Base-by-base conservation (phyloP, 257 asterid species). In the Henckelia pumila region DNA sequence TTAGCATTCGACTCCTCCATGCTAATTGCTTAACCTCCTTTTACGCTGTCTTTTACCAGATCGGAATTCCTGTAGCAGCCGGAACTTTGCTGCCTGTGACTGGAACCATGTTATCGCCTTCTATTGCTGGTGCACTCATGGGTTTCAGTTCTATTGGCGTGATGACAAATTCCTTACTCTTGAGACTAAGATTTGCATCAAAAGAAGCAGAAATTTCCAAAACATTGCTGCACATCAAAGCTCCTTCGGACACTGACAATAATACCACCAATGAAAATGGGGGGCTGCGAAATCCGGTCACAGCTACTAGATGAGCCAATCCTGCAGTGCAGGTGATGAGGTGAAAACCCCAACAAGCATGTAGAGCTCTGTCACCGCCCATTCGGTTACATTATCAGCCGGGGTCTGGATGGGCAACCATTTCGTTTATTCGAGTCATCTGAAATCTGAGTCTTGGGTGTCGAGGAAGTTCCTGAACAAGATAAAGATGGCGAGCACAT, bases 41-140 rank as follows among this genome's bases (percentile, higher is more conserved):
- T 19, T 63, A 22, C 64, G 64, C 23, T 35, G 32, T 32, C 16
- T 7, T 60, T 68, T 75, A 40, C 19, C 88, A 91, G 98, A 79
- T 91, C 9, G 98, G 98, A 72, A 81, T 94, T 72, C 99, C 99
- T 52, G 89, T 94, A 61, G 97, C 99, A 66, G 96, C 99, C 68
- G 97, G 99, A 44, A 78, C 80, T 6, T 78, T 94, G 78, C 83
- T 94, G 71, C 97, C 99, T 32, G 84, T 81, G 63, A 85, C 91
- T 1, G 96, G 99, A 73, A 91, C 92, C 47, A 87, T 94, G 91
- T 91, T 94, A 22, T 88, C 99, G 49, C 99, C 99, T 63, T 94
- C 99, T 44, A 84, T 94, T 59, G 97, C 99, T 2, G 99, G 99
- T 60, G 99, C 95, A 53, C 89, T 93, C 52, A 93, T 93, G 99